Evolutionary conservation across 23 red algal genomes (phyloP), one percentile per base, ranked within the genome.

Genomic region (Cyanidiococcus yangmingshanensis): DNA sequence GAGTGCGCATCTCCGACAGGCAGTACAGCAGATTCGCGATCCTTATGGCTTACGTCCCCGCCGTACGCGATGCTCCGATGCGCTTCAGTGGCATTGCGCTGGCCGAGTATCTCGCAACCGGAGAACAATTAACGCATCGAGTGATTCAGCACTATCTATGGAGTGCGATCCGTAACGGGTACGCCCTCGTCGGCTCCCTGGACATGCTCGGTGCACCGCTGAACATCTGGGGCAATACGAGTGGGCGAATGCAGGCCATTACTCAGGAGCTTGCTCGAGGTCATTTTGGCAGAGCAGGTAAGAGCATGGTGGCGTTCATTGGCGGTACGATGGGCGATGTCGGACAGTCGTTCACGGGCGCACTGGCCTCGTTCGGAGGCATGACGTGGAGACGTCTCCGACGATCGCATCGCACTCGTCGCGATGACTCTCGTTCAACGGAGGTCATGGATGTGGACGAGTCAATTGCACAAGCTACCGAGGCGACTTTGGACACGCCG

Each of bases 131-230:
- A 2, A 7, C 12, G 63, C 63, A 35, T 25, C 63, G 32, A 30
- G 27, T 71, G 12, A 29, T 71, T 12, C 63, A 71, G 63, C 63
- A 71, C 63, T 71, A 71, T 29, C 15, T 35, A 71, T 71, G 63
- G 63, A 35, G n/a, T 7, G 63, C 12, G 32, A 25, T 71, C 7
- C 63, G 63, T 35, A 71, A 71, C 63, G 21, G 63, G 63, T 35
- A 71, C 27, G 32, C 32, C 3, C 63, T 71, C n/a, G 63, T 71
- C 63, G 63, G 63, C 21, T 71, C 63, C 16, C 32, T 71, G 63
- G 63, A 71, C 32, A 71, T 71, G 63, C 63, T 71, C n/a, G 63
- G 63, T 3, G 63, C 63, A 29, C 63, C 63, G 63, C 21, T 71
- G 12, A 71, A 71, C 27, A 35, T 71, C n/a, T 71, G 63, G 63